These are phyloP conservation scores for Podaxis carcinomalis DNA, from an alignment of 768 basidiomycete species.

Conservation along the genomic window DNA sequence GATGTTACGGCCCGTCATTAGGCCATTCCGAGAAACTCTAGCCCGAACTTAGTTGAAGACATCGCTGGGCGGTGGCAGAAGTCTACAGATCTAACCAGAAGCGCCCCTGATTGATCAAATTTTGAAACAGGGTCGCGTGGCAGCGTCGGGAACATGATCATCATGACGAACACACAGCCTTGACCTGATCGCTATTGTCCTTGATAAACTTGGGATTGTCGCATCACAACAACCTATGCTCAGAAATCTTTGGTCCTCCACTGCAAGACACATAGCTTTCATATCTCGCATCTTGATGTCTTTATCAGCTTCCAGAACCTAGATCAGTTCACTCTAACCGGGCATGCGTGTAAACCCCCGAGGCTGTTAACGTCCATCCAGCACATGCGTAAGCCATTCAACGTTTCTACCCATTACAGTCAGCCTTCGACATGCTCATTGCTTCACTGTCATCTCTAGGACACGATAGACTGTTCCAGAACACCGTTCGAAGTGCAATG, in stretches of 20 bases:
- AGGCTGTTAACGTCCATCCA: neutral
- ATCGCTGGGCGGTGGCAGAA: conserved; percentile 6
- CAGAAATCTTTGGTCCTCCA: too few species aligned
- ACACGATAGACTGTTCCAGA: neutral
- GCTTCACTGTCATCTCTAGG: neutral
- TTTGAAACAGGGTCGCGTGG: conserved; percentile 10
- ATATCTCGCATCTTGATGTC: neutral
- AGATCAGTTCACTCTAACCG: neutral
- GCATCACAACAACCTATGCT: neutral
- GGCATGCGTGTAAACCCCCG: neutral
- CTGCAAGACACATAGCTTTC: neutral
- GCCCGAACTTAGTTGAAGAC: neutral
- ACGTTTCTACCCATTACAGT: conserved; percentile 1
- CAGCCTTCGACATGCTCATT: neutral
- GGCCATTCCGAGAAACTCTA: neutral
- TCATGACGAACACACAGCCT: neutral
- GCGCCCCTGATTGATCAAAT: conserved; percentile 5
- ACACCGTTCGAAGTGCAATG: neutral
- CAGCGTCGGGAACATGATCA: conserved; percentile 9
- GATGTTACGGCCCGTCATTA: neutral
- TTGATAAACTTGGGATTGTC: neutral
- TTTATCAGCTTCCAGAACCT: conserved; percentile 1
- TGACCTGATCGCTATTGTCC: neutral
- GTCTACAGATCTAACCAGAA: neutral
- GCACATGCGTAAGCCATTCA: neutral